phyloP scores from a whole-genome alignment of 495 filamentous ascomycete genomes.

The Neurospora pannonica region DNA sequence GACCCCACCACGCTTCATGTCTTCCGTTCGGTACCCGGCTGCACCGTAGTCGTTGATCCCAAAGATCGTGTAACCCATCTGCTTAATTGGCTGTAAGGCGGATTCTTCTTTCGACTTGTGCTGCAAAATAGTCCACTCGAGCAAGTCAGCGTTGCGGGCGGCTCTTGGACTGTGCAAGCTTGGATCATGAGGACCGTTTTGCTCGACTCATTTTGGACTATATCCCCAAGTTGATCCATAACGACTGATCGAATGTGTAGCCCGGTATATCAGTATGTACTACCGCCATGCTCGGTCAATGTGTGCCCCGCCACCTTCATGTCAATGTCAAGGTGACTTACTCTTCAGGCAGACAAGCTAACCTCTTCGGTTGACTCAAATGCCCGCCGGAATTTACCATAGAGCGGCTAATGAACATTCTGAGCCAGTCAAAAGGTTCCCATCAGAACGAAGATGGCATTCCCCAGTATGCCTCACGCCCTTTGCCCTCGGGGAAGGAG shows the following conservation, averaged over 20 bases:
- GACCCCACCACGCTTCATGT: neutral
- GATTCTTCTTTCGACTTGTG: neutral
- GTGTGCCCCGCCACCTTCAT: neutral
- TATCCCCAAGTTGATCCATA: neutral
- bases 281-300: neutral
- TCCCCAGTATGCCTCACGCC: neutral
- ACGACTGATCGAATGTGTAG: neutral
- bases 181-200: neutral
- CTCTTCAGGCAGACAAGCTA: neutral
- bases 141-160: neutral
- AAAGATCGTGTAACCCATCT: neutral
- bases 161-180: neutral
- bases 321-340: neutral
- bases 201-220: neutral
- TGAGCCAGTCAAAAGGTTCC: neutral
- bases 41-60: neutral
- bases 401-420: neutral
- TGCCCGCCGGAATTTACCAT: neutral
- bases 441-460: neutral
- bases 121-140: neutral
- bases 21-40: neutral
- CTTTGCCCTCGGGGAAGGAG: neutral
- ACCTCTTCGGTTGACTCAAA: neutral
- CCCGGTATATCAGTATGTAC: neutral
- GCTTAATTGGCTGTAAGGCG: neutral